Conservation (phyloP, 768 basidiomycete species). For the Serendipita sp. region DNA sequence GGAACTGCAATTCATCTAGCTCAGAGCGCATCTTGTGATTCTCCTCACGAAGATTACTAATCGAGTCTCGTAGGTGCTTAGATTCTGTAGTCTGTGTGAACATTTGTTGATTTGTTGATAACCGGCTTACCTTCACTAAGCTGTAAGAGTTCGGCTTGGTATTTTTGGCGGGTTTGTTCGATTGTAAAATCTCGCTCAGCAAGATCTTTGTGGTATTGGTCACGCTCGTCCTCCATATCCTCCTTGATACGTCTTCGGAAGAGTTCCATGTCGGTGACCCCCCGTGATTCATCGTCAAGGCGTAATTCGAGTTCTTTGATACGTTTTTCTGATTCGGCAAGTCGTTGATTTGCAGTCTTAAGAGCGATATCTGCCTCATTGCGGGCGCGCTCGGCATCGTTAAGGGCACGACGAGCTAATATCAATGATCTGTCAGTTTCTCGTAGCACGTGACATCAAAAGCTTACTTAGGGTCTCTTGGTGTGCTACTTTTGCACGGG, state of each 20-base stretch:
- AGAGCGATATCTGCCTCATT: slow-evolving; percentile 35
- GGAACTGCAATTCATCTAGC: slow-evolving; percentile 56
- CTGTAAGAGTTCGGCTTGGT: slow-evolving; percentile 70
- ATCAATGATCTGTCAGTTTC: not conserved
- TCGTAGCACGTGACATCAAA: not conserved
- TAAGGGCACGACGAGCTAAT: slow-evolving; percentile 43
- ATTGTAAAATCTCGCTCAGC: slow-evolving; percentile 59
- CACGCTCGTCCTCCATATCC: slow-evolving; percentile 63
- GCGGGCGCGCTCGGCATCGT: slow-evolving; percentile 45
- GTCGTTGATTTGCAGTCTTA: slow-evolving; percentile 32
- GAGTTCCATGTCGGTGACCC: slow-evolving; percentile 46
- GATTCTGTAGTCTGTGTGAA: slow-evolving; percentile 32
- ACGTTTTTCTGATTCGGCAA: slow-evolving; percentile 35
- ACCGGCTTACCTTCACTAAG: slow-evolving; percentile 50
- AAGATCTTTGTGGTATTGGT: slow-evolving; percentile 67
- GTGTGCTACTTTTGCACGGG: slow-evolving; percentile 45
- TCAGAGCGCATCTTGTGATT: slow-evolving; percentile 64
- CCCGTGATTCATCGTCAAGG: slow-evolving; percentile 51
- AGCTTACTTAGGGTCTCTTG: slow-evolving; percentile 44
- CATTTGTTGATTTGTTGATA: not conserved
- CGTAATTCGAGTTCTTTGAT: slow-evolving; percentile 44
- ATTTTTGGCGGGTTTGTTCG: slow-evolving; percentile 74
- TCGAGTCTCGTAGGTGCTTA: slow-evolving; percentile 58
- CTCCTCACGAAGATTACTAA: slow-evolving; percentile 65
- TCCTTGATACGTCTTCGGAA: slow-evolving; percentile 54